Evolutionary conservation across 805 yeast genomes (phyloP).

Genomic region (Teunomyces kruisii): DNA sequence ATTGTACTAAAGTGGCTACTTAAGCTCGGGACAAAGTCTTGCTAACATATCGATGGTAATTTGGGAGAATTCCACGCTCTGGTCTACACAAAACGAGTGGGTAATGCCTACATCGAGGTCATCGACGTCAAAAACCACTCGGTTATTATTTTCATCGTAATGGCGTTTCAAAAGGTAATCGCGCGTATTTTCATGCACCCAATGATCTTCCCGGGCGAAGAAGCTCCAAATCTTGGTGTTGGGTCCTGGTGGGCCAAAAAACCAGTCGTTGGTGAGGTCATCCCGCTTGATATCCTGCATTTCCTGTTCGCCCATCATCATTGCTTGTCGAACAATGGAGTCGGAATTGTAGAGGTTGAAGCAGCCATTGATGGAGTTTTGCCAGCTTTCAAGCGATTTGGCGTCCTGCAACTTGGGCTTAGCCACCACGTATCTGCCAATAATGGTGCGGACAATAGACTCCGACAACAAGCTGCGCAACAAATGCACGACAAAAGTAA

Average conservation of each 20-base stretch:
- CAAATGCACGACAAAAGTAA: constrained; percentile 18
- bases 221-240: constrained; percentile 49
- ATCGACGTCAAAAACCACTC: constrained; percentile 31
- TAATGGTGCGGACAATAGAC: constrained; percentile 19
- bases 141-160: constrained; percentile 24
- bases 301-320: constrained; percentile 60
- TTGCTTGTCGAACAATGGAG: constrained; percentile 51
- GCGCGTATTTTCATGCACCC: constrained; percentile 60
- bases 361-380: constrained; percentile 44
- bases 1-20: background rate
- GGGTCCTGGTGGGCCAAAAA: constrained; percentile 28
- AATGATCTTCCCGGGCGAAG: constrained; percentile 61
- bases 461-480: constrained; percentile 34
- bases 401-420: constrained; percentile 18
- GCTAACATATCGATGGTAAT: constrained; percentile 28
- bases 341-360: constrained; percentile 41
- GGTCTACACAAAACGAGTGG: constrained; percentile 63
- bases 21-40: constrained; percentile 2
- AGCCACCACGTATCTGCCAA: constrained; percentile 24
- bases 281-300: constrained; percentile 52
- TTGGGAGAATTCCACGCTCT: constrained; percentile 51
- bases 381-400: constrained; percentile 25
- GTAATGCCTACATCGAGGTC: constrained; percentile 38
- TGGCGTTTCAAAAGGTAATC: constrained; percentile 40
- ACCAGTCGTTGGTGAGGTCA: constrained; percentile 50